Evolutionary conservation across 192 early-diverging fungal genomes (phyloP), one percentile per base, ranked within the genome.

Genomic region (Haplosporangium gracile): DNA sequence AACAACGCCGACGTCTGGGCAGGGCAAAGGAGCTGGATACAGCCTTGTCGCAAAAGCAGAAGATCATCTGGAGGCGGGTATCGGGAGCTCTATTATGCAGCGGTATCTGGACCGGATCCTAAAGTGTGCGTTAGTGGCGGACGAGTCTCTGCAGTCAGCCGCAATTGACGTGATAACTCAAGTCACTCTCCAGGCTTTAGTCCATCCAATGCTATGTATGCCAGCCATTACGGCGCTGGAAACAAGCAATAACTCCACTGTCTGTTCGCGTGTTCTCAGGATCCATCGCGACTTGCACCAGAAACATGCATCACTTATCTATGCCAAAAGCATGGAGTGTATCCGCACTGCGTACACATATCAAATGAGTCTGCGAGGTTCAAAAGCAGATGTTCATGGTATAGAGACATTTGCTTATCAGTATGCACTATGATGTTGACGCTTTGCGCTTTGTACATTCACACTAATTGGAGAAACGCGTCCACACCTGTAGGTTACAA

Each of bases 21-120:
- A 68, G 32, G 68, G 42, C 8, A 74, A 57, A 70, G 51, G 60
- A 5, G 15, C 34, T 43, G 45, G 43, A 32, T 45, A 74, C 57
- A 82, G 49, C 36, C 45, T 89, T 2, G 73, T 87, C 24, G 77
- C 74, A 51, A 87, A 78, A 42, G 79, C 63, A 24, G 78, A 83
- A 10, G 81, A 83, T 63, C 75, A 88, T 49, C 36, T 88, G 4
- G 81, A 77, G 32, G 78, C 86, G 2, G 81, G 92, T n/a, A 94
- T 99, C n/a, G 96, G 95, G 49, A 92, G 93, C 34, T 93, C 97
- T 68, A 86, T 99, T 47, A 97, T 99, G 95, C 97, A 99, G 82
- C 93, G 91, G 10, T 98, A 97, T 77, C 88, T 99, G 29, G 90
- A 91, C 18, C 85, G 90, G 10, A 94, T 99, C 16, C 88, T 99